Conservation (phyloP, 2,329 filamentous ascomycete species). For the Alternaria triticina region DNA sequence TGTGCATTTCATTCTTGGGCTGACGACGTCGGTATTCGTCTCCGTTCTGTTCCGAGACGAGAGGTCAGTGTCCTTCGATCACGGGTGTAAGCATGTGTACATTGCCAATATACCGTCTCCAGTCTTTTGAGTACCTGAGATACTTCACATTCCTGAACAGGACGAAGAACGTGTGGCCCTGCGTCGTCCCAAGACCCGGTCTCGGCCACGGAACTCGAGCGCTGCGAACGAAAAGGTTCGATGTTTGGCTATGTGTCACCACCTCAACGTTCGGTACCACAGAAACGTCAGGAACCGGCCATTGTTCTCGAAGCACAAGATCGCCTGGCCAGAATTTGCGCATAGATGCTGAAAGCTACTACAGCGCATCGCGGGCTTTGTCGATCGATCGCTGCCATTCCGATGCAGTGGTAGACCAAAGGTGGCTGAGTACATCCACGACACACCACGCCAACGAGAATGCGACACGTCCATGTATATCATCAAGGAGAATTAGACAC, state of each 20-base stretch:
- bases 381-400: background rate
- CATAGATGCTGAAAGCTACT: background rate
- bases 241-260: background rate
- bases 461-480: background rate
- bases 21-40: background rate
- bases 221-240: background rate
- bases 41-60: background rate
- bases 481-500: background rate
- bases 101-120: background rate
- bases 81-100: background rate
- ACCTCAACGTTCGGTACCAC: background rate
- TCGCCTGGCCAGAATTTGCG: background rate
- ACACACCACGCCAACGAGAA: background rate
- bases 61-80: background rate
- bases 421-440: background rate
- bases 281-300: background rate
- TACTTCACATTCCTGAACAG: background rate
- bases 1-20: background rate
- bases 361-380: background rate
- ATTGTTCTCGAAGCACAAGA: background rate
- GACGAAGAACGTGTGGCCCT: background rate
- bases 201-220: background rate
- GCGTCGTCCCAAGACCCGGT: background rate
- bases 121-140: background rate
- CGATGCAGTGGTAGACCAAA: background rate